Evolutionary conservation across 2,329 filamentous ascomycete genomes (phyloP).

Genomic region (Pseudohalonectria lignicola): DNA sequence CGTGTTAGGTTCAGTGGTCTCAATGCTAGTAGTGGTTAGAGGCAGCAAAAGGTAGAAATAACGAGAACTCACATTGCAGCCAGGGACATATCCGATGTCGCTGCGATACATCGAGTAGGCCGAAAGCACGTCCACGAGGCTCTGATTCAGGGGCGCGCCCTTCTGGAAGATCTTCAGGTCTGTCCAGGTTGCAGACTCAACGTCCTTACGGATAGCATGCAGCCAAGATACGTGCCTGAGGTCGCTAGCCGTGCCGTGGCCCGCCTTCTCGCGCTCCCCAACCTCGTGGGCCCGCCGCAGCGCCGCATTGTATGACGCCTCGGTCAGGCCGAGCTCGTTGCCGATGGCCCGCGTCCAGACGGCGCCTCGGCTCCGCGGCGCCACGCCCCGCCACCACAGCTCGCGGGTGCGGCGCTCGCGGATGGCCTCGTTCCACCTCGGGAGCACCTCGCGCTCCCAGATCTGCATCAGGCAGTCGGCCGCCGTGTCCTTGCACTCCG

Average conservation of each 20-base stretch:
- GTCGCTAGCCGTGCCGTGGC: slow-evolving; percentile 42
- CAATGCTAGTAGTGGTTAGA: slow-evolving; percentile 1
- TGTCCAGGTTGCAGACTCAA: slow-evolving; percentile 52
- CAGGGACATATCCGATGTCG: slow-evolving; percentile 67
- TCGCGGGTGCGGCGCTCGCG: slow-evolving; percentile 59
- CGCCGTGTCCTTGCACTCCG: slow-evolving; percentile 41
- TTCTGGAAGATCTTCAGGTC: slow-evolving; percentile 64
- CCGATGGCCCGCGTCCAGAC: slow-evolving; percentile 65
- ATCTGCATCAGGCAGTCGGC: slow-evolving; percentile 45
- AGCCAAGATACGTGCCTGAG: slow-evolving; percentile 49
- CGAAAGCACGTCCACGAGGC: slow-evolving; percentile 60
- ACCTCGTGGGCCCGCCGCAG: slow-evolving; percentile 54
- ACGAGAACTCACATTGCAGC: slow-evolving; percentile 55
- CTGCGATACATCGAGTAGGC: slow-evolving; percentile 75
- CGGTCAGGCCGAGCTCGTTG: slow-evolving; percentile 59
- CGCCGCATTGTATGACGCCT: slow-evolving; percentile 59
- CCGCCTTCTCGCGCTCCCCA: slow-evolving; percentile 42
- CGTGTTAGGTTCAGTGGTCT: slow-evolving; percentile 9
- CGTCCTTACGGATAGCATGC: slow-evolving; percentile 51
- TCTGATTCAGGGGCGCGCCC: slow-evolving; percentile 54
- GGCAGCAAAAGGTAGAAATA: not conserved
- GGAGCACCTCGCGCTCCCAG: slow-evolving; percentile 69
- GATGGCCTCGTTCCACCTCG: slow-evolving; percentile 64
- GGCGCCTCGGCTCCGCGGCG: slow-evolving; percentile 55
- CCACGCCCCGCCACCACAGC: slow-evolving; percentile 73